Evolutionary conservation across 2,329 filamentous ascomycete species (phyloP).

Genomic region (Colletotrichum melonis): DNA sequence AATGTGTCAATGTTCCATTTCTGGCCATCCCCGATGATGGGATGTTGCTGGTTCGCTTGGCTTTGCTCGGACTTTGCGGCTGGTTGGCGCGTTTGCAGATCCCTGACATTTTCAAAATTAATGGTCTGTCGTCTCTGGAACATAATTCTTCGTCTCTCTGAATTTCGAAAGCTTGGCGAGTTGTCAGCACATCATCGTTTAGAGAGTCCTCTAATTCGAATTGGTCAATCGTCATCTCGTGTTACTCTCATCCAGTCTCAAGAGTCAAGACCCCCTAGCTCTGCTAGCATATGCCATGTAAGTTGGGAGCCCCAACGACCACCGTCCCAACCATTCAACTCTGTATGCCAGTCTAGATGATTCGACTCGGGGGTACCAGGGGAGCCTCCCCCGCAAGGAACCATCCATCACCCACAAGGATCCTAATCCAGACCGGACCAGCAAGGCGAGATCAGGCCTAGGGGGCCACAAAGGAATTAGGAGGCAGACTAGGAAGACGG

Average conservation of each 20-base stretch:
- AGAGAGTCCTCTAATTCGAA: not conserved
- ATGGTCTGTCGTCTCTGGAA: not conserved
- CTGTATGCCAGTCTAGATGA: not conserved
- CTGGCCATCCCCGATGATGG: not conserved
- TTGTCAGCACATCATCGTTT: not conserved
- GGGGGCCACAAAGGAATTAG: not conserved
- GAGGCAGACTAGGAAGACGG: not conserved
- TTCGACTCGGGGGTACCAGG: constrained; percentile 12
- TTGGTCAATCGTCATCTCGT: constrained; percentile 3
- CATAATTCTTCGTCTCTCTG: not conserved
- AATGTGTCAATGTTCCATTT: not conserved
- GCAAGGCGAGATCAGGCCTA: not conserved
- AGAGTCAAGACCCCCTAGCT: not conserved
- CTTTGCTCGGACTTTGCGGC: not conserved
- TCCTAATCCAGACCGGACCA: not conserved
- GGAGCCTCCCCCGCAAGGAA: constrained; percentile 6
- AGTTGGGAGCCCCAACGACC: not conserved
- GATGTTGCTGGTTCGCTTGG: not conserved
- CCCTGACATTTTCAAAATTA: constrained; percentile 8
- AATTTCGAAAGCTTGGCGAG: not conserved
- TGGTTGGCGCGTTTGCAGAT: not conserved
- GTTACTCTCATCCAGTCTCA: not conserved
- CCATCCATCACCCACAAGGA: constrained; percentile 7
- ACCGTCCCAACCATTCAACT: not conserved
- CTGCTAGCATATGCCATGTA: not conserved